Percentiles rank a stretch among this genome's conserved stretches.
These are phyloP conservation scores for Zymoseptoria pseudotritici DNA, from an alignment of 2,329 filamentous ascomycete species.

Conservation along the genomic window DNA sequence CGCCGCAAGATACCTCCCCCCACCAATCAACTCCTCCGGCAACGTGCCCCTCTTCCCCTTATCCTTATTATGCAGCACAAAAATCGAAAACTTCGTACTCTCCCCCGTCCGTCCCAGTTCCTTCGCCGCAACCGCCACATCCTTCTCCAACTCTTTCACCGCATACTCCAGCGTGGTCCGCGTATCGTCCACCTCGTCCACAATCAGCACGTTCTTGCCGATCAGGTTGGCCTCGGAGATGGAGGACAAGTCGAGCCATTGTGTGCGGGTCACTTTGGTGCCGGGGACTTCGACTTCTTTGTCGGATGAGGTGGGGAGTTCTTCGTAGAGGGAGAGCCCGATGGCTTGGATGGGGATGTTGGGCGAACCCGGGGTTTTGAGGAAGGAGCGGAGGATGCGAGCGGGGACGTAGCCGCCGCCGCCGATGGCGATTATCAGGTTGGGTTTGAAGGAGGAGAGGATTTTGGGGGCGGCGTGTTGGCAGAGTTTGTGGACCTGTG, in stretches of 20 bases:
- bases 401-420: conserved; percentile 96
- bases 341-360: conserved; percentile 99
- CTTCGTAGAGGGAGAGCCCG: conserved; percentile 92
- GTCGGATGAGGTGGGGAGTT: conserved; percentile 48
- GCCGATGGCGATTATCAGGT: conserved; percentile 97
- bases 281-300: conserved; percentile 64
- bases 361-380: conserved; percentile 75
- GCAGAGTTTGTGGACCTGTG: conserved; percentile 92
- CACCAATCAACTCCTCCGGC: conserved; percentile 66
- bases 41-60: conserved; percentile 88
- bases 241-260: conserved; percentile 89
- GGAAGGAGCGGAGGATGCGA: conserved; percentile 94
- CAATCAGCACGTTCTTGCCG: conserved; percentile 84
- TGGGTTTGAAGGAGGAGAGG: conserved; percentile 77
- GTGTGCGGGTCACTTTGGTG: conserved; percentile 81
- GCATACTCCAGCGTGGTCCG: conserved; percentile 91
- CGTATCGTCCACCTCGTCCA: conserved; percentile 94
- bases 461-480: conserved; percentile 75
- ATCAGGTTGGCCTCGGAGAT: conserved; percentile 84
- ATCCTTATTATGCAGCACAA: conserved; percentile 98
- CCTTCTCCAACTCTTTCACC: conserved; percentile 87
- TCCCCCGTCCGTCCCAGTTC: conserved; percentile 56
- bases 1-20: conserved; percentile 73
- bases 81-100: conserved; percentile 86
- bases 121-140: conserved; percentile 73